Base-by-base conservation (phyloP, 2,329 filamentous ascomycete species). In the Trichoderma sp. region DNA sequence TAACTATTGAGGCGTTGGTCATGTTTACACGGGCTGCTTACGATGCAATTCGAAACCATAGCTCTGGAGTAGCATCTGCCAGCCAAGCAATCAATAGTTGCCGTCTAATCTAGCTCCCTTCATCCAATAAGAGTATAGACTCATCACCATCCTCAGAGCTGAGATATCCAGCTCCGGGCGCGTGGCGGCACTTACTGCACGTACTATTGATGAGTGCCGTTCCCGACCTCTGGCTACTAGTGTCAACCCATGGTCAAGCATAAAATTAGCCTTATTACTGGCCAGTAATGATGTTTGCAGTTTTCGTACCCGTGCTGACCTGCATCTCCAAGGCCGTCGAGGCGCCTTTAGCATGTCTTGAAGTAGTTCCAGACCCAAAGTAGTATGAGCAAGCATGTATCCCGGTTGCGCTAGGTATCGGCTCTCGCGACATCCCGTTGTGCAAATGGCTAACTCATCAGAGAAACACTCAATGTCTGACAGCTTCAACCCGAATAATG, bases 171-270 rank as follows among this genome's bases (percentile, higher is more conserved):
- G 30, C 63, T 30, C 47, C 47, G 13, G 8, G 47, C 26, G 61
- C 36, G 26, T 66, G 50, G 63, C 63, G 63, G 63, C 63, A 2
- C n/a, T 39, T 28, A 20, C 50, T 66, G 47, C 63, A 36, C 47
- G 30, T 55, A 57, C 63, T 66, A 66, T 57, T 34, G 36, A 64
- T 53, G 63, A 66, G 7, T 36, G 63, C 63, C 63, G 47, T 20
- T 30, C 26, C 20, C 47, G 36, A 55, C 32, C 4, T 32, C 63
- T 39, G 7, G 30, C 63, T 57, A 9, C 32, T 23, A 36, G 30
- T 6, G 63, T 13, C 30, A 13, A n/a, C 26, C 12, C 47, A 26
- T 39, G 17, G 30, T 15, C 26, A 28, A 55, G 30, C n/a, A 36
- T 66, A 36, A 55, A 32, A n/a, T 36, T 34, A 55, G 28, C 28